These are phyloP conservation scores for Ampelocalamus luodianensis DNA, from an alignment of 176 grass and related monocot genomes.

Conservation along the genomic window DNA sequence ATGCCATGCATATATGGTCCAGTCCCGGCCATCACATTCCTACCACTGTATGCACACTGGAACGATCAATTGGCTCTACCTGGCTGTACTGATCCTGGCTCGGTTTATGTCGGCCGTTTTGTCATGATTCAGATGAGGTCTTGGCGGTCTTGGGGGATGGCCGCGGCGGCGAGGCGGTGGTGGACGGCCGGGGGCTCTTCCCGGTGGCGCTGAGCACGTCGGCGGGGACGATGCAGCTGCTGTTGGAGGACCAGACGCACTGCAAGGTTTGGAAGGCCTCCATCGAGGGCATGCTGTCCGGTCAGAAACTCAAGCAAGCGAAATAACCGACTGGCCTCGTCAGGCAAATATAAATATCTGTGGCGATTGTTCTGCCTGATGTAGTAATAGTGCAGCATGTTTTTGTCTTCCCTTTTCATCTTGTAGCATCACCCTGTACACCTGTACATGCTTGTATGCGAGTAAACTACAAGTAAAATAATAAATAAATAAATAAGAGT, in stretches of 20 bases:
- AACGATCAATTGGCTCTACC: not conserved
- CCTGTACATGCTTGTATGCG: not conserved
- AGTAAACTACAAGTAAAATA: not conserved
- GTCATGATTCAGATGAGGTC: slow-evolving; percentile 62
- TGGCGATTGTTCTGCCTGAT: not conserved
- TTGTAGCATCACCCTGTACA: not conserved
- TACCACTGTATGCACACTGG: not conserved
- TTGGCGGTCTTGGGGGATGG: slow-evolving; percentile 41
- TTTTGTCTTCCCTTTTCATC: not conserved
- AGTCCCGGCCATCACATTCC: not conserved
- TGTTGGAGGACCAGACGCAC: slow-evolving; percentile 72
- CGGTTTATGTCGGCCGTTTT: not conserved
- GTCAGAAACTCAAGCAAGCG: slow-evolving; percentile 33
- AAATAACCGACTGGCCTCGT: not conserved
- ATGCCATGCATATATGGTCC: not conserved
- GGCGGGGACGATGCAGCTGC: slow-evolving; percentile 58
- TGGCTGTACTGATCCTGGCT: not conserved
- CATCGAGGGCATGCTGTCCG: slow-evolving; percentile 61
- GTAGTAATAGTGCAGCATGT: not conserved
- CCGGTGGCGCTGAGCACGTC: slow-evolving; percentile 58
- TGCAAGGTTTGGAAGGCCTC: slow-evolving; percentile 79
- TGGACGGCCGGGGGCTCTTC: slow-evolving; percentile 49
- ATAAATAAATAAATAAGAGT: too few relatives aligned
- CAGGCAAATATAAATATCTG: not conserved
- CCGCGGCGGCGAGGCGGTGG: slow-evolving; percentile 33